These are phyloP conservation scores for Fusarium sp. DNA, from an alignment of 2,329 filamentous ascomycete species.

Conservation along the genomic window DNA sequence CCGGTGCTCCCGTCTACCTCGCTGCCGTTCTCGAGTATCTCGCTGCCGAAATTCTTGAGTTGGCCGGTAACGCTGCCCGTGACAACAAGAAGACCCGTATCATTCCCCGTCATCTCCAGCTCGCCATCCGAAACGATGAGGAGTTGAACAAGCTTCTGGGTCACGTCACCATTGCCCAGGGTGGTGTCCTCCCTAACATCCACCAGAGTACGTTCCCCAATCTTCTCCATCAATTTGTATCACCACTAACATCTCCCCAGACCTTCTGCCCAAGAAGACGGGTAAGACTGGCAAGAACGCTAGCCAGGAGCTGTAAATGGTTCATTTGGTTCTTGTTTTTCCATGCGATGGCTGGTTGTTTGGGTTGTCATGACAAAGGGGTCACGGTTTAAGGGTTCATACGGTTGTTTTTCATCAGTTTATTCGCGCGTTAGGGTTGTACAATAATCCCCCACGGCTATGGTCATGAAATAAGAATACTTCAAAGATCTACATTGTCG, in stretches of 20 bases:
- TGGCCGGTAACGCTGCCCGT: slow-evolving; percentile 97
- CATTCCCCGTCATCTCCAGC: slow-evolving; percentile 97
- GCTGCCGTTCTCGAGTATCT: slow-evolving; percentile 98
- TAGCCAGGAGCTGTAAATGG: slow-evolving; percentile 90
- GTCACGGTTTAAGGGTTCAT: slow-evolving; percentile 81
- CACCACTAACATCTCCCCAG: slow-evolving; percentile 62
- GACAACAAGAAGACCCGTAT: slow-evolving; percentile 99
- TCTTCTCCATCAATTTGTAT: neutral
- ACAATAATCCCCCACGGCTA: slow-evolving; percentile 76
- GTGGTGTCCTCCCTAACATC: slow-evolving; percentile 96
- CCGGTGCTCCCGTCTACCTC: slow-evolving; percentile 95
- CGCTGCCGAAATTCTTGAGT: slow-evolving; percentile 97
- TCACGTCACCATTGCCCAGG: slow-evolving; percentile 96
- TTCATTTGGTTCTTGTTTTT: slow-evolving; percentile 59
- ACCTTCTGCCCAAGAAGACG: slow-evolving; percentile 99
- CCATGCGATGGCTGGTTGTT: slow-evolving; percentile 68
- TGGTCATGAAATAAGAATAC: slow-evolving; percentile 71
- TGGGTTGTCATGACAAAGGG: slow-evolving; percentile 85
- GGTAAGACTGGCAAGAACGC: slow-evolving; percentile 90
- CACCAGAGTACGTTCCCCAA: slow-evolving; percentile 81
- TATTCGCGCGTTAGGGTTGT: slow-evolving; percentile 69
- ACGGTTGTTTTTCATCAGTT: slow-evolving; percentile 62
- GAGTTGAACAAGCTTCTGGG: slow-evolving; percentile 99
- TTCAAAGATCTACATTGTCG: slow-evolving; percentile 50
- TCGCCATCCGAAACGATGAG: slow-evolving; percentile 99